Conservation (phyloP, 1,284 basidiomycete species). For the Trichosporon coremiiforme region DNA sequence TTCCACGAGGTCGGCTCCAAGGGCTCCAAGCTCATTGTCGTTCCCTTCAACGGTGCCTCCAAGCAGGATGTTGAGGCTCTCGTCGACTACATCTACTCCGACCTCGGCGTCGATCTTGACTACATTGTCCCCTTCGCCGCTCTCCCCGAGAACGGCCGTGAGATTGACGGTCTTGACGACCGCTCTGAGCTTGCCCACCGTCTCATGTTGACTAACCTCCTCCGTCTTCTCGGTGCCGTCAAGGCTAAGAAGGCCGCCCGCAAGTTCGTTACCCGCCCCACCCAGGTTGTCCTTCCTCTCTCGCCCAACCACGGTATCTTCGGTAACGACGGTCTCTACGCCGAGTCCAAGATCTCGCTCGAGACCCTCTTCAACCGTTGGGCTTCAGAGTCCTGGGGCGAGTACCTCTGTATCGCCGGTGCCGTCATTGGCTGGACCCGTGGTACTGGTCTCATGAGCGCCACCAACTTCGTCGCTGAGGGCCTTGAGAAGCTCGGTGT, state of each 20-base stretch:
- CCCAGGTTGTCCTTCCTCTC: conserved; percentile 93
- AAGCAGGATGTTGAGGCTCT: conserved; percentile 97
- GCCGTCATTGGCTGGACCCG: conserved; percentile 99
- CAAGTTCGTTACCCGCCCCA: conserved; percentile 94
- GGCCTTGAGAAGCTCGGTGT: conserved; percentile 92
- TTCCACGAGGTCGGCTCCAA: conserved; percentile 94
- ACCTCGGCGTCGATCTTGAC: conserved; percentile 91
- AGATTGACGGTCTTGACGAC: conserved; percentile 96
- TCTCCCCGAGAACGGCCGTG: conserved; percentile 95
- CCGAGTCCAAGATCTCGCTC: conserved; percentile 96
- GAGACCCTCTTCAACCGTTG: conserved; percentile 98
- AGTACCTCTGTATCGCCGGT: conserved; percentile 96
- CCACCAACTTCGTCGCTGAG: conserved; percentile 92
- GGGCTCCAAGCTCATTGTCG: conserved; percentile 94
- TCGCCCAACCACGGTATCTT: conserved; percentile 98
- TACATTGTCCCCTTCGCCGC: conserved; percentile 98
- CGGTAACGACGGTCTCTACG: conserved; percentile 96
- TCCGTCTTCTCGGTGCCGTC: conserved; percentile 92
- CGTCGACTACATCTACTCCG: conserved; percentile 96
- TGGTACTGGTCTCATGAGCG: conserved; percentile 96
- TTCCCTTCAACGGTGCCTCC: conserved; percentile 95
- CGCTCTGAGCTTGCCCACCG: conserved; percentile 97
- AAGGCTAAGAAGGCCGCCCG: conserved; percentile 97
- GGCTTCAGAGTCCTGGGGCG: conserved; percentile 97
- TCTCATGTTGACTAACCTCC: conserved; percentile 90